Conservation (phyloP, 202 grass and related monocot species). For the Musa balbisiana region DNA sequence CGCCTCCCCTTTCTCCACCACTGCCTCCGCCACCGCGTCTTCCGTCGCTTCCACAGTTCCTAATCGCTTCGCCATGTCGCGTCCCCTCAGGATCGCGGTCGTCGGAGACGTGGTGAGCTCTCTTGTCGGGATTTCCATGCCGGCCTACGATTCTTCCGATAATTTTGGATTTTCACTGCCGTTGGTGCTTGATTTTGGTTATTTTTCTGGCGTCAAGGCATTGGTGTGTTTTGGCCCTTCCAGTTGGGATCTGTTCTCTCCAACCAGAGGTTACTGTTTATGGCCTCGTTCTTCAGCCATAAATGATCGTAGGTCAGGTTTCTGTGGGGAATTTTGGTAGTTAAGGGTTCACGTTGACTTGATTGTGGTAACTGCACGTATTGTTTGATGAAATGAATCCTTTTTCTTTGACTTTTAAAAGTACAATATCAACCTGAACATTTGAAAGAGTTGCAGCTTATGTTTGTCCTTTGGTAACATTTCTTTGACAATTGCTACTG, state of each 20-base stretch:
- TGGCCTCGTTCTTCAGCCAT: not conserved
- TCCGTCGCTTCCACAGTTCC: not conserved
- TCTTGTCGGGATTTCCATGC: not conserved
- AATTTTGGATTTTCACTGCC: not conserved
- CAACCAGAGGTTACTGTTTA: too few relatives aligned
- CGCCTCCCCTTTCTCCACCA: constrained; percentile 23
- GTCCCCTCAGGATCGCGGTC: constrained; percentile 53
- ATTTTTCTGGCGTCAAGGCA: not conserved
- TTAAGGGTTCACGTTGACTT: not conserved
- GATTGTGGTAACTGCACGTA: not conserved
- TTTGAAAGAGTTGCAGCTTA: not conserved
- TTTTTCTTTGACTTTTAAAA: not conserved
- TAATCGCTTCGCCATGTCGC: constrained; percentile 15
- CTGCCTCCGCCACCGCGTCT: not conserved
- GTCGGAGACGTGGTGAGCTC: constrained; percentile 75
- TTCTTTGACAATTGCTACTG: constrained; percentile 15
- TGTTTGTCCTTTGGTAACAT: not conserved
- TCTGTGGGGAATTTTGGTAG: not conserved
- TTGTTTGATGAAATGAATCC: not conserved
- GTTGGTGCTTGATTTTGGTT: not conserved
- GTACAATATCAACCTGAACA: not conserved
- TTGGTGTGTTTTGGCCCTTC: not conserved
- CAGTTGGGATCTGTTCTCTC: not conserved
- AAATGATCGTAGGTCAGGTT: not conserved
- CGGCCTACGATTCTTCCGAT: not conserved